Evolutionary conservation across 23 red algal genomes (phyloP), one percentile per base, ranked within the genome.

Genomic region (Gracilariopsis chorda): DNA sequence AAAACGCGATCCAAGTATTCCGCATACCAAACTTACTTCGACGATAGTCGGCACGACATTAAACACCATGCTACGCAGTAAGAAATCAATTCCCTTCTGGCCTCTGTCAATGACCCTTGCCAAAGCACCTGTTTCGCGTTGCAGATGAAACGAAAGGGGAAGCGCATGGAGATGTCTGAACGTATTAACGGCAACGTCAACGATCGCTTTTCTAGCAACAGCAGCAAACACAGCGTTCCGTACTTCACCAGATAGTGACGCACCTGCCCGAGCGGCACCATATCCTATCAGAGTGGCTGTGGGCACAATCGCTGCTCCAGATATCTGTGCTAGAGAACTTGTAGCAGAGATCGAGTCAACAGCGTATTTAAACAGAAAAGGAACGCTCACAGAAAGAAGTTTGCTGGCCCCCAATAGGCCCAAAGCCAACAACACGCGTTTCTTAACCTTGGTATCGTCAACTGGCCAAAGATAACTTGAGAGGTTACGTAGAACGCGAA

Each of bases 31-130:
- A 21, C 59, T 78, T 8, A 99, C 91, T 76, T 99, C 97, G 1
- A 92, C 88, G 4, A 85, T 59, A 27, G 97, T 99, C 8, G 97
- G 97, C 11, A 91, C 53, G 41, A 99, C 84, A 35, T 99, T 99
- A 91, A 99, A 99, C n/a, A 99, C 86, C 83, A 99, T 85, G 10
- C 93, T 86, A 17, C 97, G 82, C 51, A 99, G 32, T 47, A 94
- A 78, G 79, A 96, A 99, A 82, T 99, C 97, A 71, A 99, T 99
- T 40, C 97, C 97, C 34, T 92, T 95, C 79, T 95, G 93, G 39
- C 97, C 97, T 27, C 97, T 90, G 45, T 99, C 97, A 36, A 99
- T 96, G 51, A 89, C 83, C 23, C 97, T 87, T 10, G 88, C 79
- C 32, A 99, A 61, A 19, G 78, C 93, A 11, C 92, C 97, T 28